These are phyloP conservation scores for Sporothrix globosa DNA, from an alignment of 2,329 filamentous ascomycete species.

Conservation along the genomic window DNA sequence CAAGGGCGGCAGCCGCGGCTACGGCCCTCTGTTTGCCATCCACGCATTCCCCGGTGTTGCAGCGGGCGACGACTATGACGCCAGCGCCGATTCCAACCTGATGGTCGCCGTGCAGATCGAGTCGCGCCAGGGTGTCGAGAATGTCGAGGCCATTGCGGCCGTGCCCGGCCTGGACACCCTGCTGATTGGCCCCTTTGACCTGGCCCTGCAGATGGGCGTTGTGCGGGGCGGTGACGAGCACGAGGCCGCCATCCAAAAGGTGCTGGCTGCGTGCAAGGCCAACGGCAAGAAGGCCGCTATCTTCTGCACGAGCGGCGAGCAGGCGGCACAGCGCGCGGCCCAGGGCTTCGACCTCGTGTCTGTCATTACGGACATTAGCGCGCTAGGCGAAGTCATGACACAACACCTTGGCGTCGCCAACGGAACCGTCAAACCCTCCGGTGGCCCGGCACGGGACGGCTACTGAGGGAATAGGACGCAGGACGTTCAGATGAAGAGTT, in stretches of 20 bases:
- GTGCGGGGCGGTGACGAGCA: constrained; percentile 43
- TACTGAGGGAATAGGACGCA: constrained; percentile 21
- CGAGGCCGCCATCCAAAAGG: constrained; percentile 46
- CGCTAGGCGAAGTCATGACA: constrained; percentile 43
- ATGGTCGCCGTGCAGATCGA: constrained; percentile 48
- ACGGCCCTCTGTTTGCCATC: constrained; percentile 44
- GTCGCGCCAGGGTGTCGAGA: constrained; percentile 46
- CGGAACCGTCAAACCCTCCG: constrained; percentile 33
- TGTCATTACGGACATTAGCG: constrained; percentile 45
- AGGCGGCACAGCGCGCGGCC: constrained; percentile 42
- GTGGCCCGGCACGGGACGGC: constrained; percentile 23
- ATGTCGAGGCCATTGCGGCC: constrained; percentile 49
- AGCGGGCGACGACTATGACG: constrained; percentile 42
- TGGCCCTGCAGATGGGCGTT: constrained; percentile 46
- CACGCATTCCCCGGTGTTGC: constrained; percentile 39
- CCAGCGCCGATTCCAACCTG: constrained; percentile 42
- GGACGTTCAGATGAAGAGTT: not conserved
- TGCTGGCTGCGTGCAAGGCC: constrained; percentile 42
- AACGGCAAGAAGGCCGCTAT: constrained; percentile 48
- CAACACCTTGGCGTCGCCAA: constrained; percentile 42
- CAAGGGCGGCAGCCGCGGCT: constrained; percentile 36
- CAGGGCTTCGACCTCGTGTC: constrained; percentile 50
- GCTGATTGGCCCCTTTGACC: constrained; percentile 44
- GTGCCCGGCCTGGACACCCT: constrained; percentile 48
- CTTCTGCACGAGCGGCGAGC: constrained; percentile 46